Evolutionary conservation across 805 yeast genomes (phyloP).

Genomic region (Kazachstania taianensis): DNA sequence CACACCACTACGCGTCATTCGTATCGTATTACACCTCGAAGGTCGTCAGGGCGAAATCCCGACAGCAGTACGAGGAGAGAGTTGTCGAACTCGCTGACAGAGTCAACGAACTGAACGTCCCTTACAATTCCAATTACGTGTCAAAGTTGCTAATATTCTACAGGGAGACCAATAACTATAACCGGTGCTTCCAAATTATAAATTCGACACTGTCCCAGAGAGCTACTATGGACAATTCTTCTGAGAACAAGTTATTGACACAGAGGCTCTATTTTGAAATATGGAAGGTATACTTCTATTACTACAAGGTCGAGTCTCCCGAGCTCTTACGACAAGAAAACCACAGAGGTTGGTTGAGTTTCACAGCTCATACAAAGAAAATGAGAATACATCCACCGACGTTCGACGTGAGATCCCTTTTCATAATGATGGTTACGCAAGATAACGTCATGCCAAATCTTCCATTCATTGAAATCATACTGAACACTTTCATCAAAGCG

Average conservation of each 20-base stretch:
- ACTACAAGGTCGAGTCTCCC: conserved; percentile 7
- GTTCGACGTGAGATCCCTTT: conserved; percentile 5
- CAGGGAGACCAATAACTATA: conserved; percentile 21
- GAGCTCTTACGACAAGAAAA: conserved; percentile 6
- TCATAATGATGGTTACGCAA: conserved; percentile 11
- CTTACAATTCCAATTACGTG: conserved; percentile 30
- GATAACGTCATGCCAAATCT: conserved; percentile 18
- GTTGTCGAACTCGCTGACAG: conserved; percentile 25
- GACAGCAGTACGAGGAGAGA: conserved; percentile 5
- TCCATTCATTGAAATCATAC: conserved; percentile 10
- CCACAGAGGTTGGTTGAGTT: conserved; percentile 6
- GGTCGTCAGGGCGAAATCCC: neutral
- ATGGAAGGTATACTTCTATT: conserved; percentile 24
- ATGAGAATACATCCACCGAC: conserved; percentile 5
- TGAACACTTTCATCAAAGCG: conserved; percentile 13
- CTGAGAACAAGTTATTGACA: conserved; percentile 7
- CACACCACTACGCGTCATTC: conserved; percentile 35
- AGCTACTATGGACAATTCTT: conserved; percentile 10
- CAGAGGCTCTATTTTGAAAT: conserved; percentile 24
- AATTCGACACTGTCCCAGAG: conserved; percentile 19
- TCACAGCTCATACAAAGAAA: conserved; percentile 7
- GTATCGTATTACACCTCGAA: conserved; percentile 27
- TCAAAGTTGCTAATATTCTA: conserved; percentile 32
- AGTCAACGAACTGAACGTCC: conserved; percentile 26
- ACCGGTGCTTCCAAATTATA: conserved; percentile 27